Percentiles rank a stretch among this genome's conserved stretches.
Evolutionary conservation across 148 eudicot genomes (phyloP).

Genomic region (Oxyria digyna): DNA sequence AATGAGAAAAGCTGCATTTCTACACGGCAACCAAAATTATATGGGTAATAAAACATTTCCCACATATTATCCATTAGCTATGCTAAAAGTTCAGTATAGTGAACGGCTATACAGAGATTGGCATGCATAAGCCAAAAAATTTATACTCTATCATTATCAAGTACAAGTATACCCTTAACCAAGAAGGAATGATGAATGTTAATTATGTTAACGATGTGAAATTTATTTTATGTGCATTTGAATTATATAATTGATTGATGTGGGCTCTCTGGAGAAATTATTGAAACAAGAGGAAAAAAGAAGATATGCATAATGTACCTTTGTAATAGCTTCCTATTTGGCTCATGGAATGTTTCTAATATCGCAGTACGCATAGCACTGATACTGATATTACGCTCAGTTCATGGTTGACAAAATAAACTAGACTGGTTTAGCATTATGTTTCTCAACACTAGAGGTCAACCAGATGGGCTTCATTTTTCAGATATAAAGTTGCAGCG

Average conservation of each 20-base stretch:
- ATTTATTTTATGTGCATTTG: not conserved
- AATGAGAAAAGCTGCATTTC: not conserved
- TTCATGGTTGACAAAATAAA: slow-evolving; percentile 25
- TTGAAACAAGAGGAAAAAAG: not conserved
- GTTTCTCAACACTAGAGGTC: not conserved
- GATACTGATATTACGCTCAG: slow-evolving; percentile 68
- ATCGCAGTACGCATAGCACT: slow-evolving; percentile 78
- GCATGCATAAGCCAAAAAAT: not conserved
- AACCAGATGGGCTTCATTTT: not conserved
- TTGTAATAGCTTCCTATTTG: slow-evolving; percentile 81
- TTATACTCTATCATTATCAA: not conserved
- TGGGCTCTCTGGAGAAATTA: too few relatives aligned
- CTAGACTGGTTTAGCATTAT: not conserved
- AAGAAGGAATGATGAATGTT: not conserved
- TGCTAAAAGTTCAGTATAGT: not conserved
- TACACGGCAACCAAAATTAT: not conserved
- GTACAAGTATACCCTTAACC: too few relatives aligned
- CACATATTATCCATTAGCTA: not conserved
- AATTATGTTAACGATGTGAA: not conserved
- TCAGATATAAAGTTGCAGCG: not conserved
- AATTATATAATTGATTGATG: not conserved
- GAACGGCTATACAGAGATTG: not conserved
- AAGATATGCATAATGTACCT: slow-evolving; percentile 33
- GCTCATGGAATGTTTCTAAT: slow-evolving; percentile 93
- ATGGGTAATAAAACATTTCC: not conserved